Evolutionary conservation across 2,329 filamentous ascomycete species (phyloP).

Genomic region (Cordyceps fumosorosea): DNA sequence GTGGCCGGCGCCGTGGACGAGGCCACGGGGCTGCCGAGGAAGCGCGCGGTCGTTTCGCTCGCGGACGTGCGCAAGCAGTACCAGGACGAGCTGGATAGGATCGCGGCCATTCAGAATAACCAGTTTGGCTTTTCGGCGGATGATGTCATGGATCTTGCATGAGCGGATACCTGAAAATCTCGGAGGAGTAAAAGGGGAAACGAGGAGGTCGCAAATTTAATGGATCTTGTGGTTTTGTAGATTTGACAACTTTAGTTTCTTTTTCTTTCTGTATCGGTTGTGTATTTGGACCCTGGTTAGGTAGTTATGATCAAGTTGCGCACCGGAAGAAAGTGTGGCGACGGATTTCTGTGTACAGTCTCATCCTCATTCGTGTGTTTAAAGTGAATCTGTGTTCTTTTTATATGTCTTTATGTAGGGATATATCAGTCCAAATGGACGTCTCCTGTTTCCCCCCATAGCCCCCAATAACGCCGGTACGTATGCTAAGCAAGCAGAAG

Average conservation of each 20-base stretch:
- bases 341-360: neutral
- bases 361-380: neutral
- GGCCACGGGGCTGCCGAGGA: conserved; percentile 26
- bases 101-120: conserved; percentile 81
- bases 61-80: conserved; percentile 85
- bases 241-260: conserved; percentile 6
- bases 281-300: neutral
- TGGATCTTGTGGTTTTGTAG: conserved; percentile 7
- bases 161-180: conserved; percentile 7
- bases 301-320: neutral
- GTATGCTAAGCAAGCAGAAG: conserved; percentile 30
- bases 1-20: conserved; percentile 20
- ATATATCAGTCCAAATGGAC: conserved; percentile 26
- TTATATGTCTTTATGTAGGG: conserved; percentile 18
- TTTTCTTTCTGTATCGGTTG: neutral
- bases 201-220: neutral
- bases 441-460: conserved; percentile 16
- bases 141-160: conserved; percentile 48
- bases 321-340: neutral
- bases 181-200: neutral
- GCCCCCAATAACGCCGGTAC: conserved; percentile 31
- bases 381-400: conserved; percentile 14
- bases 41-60: conserved; percentile 75
- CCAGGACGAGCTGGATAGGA: conserved; percentile 80
- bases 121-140: conserved; percentile 69